Evolutionary conservation across 768 basidiomycete species (phyloP), one percentile per base, ranked within the genome.

Genomic region (Pulveroboletus sp.): DNA sequence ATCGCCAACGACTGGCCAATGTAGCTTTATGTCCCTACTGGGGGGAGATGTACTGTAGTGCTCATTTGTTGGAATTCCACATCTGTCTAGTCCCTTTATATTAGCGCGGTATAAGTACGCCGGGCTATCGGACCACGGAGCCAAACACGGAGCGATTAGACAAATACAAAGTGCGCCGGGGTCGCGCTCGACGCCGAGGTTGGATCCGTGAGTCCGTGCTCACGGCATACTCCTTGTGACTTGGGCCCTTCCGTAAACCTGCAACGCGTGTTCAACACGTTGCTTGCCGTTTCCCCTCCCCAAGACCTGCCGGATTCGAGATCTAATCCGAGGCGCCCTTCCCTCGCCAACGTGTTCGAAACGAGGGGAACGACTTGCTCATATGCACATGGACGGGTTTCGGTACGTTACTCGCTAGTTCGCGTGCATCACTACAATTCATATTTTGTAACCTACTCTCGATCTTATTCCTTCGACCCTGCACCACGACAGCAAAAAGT

Each of bases 381-480:
- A 62, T 65, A 89, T 91, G 88, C 73, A 86, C n/a, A n/a, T n/a
- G n/a, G n/a, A n/a, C n/a, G 76, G 85, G 85, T 62, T 90, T 71
- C 89, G 89, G 89, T 88, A 76, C 73, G 86, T 63, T 53, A 56
- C 54, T 62, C 50, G 57, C 56, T 56, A 56, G 55, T 61, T 63
- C 68, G 57, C 55, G 61, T 51, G 57, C 47, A 55, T 56, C 60
- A 56, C 50, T 39, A 29, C 63, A 64, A 51, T 61, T 61, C 60
- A 57, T 59, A 51, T 55, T 48, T 47, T 52, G 1, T 27, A 34
- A 43, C 51, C 51, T 38, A 49, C 52, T 50, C 24, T 56, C 58
- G 53, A 61, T 63, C 63, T 58, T 42, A 45, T 57, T 19, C 54
- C 32, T 50, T 37, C 47, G 57, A 57, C 57, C 57, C 55, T 59